Evolutionary conservation across 2,329 filamentous ascomycete species (phyloP), one percentile per base, ranked within the genome.

Genomic region (Ophiocordyceps camponoti-floridani): DNA sequence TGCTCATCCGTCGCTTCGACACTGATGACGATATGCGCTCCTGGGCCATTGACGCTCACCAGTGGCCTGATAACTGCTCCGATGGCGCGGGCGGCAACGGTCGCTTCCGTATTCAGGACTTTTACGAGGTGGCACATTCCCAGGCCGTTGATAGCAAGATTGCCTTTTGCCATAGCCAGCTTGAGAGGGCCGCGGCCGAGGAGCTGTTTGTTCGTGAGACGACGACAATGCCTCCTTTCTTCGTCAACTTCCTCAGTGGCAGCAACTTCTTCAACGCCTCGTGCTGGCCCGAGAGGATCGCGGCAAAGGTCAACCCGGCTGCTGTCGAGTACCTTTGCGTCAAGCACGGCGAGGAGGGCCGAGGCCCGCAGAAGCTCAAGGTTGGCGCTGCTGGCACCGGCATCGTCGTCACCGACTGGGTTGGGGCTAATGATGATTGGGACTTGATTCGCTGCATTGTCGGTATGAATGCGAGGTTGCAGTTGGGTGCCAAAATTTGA

Each of bases 281-380:
- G 45, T 94, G 87, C 62, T 98, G 91, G 91, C 91, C 91, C 0
- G 88, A 94, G 61, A 81, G 76, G 56, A 85, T 98, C 58, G 89
- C 91, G 1, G 80, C 77, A 18, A 85, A 83, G 64, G 72, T 94
- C 43, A 96, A 96, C 65, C 84, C 88, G 16, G 78, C 80, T 2
- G 73, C 79, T 45, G 58, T 79, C 46, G 74, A 79, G 53, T 76
- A 79, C 56, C 60, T 81, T 27, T 80, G 76, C 56, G 62, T 67
- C 50, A 62, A 62, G 12, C 77, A 81, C 56, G 72, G 69, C 41
- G 66, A 68, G 49, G 56, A 63, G 7, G 69, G 66, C 43, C 68
- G 68, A 50, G 73, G 72, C 0, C 66, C 69, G 6, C 61, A 61
- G 12, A 61, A 67, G 48, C 58, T 73, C 43, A 64, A 67, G 41